Base-by-base conservation (phyloP, 2,329 filamentous ascomycete species). In the Colletotrichum aenigma region DNA sequence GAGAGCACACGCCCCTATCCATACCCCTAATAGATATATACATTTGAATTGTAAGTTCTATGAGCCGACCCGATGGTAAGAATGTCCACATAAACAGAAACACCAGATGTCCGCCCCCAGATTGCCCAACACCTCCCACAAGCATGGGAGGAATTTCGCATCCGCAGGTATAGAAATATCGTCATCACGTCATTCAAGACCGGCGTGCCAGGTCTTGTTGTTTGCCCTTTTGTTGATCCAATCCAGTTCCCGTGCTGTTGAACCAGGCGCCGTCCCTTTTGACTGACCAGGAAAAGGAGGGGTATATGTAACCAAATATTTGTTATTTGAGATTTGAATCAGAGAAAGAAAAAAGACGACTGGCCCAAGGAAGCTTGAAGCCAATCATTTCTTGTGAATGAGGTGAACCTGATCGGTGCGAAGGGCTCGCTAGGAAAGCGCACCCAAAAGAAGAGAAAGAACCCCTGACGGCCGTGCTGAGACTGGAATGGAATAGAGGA, bases 111-210 rank as follows among this genome's bases (percentile, higher is more conserved):
- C 32, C 43, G 56, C 64, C 48, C 28, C 38, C 36, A 43, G 26
- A 58, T 48, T 70, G n/a, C 43, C 43, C n/a, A 62, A 38, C n/a
- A 16, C 36, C 52, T 38, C 68, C 65, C 30, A 15, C 5, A 30
- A 60, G 34, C 16, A 66, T 13, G 36, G 32, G 15, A 34, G 66
- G 43, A 32, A 55, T 32, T 66, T 36, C 55, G 15, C 24, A 66
- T 55, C 60, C 65, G 28, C 69, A 43, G 74, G 66, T 74, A 76
- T 61, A 74, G 62, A 76, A 71, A 76, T 75, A 70, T 76, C 43
- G 66, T 76, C 74, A 67, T 76, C 74, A 76, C 56, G 34, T 76
- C 74, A 75, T 76, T 34, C 32, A 75, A 75, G 64, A 62, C 43
- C 34, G 48, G 61, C 48, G 38, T 43, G 32, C 34, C 55, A n/a